phyloP scores from a whole-genome alignment of 805 yeast species.

The Lachancea sp. region DNA sequence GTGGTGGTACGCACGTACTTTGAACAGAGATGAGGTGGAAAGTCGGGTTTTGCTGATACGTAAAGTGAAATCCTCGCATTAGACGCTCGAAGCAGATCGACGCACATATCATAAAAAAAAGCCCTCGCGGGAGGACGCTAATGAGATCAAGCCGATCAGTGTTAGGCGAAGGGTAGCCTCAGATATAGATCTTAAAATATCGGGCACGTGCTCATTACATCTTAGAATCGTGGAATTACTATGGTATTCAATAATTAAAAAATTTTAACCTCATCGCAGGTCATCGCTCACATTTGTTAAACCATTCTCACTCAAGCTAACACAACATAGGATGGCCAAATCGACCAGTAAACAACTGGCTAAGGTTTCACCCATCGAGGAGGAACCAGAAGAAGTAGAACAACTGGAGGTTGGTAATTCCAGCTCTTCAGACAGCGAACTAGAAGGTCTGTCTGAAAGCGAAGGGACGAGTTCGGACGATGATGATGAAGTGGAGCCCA shows the following conservation, averaged over 20 bases:
- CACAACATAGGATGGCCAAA: slow-evolving; percentile 7
- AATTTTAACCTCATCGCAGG: slow-evolving; percentile 11
- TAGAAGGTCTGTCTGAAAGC: slow-evolving; percentile 29
- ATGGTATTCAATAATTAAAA: slow-evolving; percentile 1
- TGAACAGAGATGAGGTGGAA: no score
- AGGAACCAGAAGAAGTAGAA: slow-evolving; percentile 22
- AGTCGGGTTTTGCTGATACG: no score
- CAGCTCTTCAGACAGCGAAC: slow-evolving; percentile 24
- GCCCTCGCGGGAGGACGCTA: no score
- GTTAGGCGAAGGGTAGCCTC: no score
- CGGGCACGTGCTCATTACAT: neutral
- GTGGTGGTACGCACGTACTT: no score
- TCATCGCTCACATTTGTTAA: slow-evolving; percentile 7
- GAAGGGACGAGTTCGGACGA: slow-evolving; percentile 15
- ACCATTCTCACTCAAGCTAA: neutral
- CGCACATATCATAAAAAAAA: no score
- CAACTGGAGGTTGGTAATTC: slow-evolving; percentile 21
- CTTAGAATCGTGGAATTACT: no score
- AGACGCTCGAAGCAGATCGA: no score
- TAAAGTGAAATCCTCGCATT: no score
- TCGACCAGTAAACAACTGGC: slow-evolving; percentile 14
- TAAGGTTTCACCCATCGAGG: slow-evolving; percentile 10
- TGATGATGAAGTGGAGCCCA: slow-evolving; percentile 24
- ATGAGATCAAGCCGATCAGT: no score
- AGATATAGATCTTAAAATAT: neutral